These are phyloP conservation scores for Lasiodiplodia citricola DNA, from an alignment of 2,329 filamentous ascomycete genomes.

Conservation along the genomic window DNA sequence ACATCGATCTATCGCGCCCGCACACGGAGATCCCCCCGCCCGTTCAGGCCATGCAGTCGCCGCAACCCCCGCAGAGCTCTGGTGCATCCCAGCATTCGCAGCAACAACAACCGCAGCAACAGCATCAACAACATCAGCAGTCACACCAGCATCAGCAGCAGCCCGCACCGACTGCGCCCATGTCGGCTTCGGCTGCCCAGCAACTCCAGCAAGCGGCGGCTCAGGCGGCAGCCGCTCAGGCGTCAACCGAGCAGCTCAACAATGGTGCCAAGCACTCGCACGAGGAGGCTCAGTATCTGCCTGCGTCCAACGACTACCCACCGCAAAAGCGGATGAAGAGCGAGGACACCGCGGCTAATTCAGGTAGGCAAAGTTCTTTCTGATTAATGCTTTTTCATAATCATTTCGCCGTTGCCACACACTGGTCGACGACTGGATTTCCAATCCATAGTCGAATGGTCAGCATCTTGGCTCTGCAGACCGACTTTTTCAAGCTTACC, in stretches of 20 bases:
- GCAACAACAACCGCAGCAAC: neutral
- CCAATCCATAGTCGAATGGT: neutral
- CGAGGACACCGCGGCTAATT: constrained; percentile 14
- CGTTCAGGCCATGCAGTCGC: constrained; percentile 34
- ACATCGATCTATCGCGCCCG: constrained; percentile 71
- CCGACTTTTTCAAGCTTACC: neutral
- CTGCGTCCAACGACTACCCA: constrained; percentile 25
- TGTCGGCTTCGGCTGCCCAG: constrained; percentile 34
- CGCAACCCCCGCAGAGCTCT: constrained; percentile 24
- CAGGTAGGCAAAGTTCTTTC: constrained; percentile 12
- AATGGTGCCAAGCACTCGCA: constrained; percentile 27
- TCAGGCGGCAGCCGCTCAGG: constrained; percentile 40
- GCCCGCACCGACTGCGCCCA: constrained; percentile 36
- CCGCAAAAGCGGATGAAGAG: constrained; percentile 25
- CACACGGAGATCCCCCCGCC: constrained; percentile 34
- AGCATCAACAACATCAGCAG: neutral
- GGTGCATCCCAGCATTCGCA: constrained; percentile 17
- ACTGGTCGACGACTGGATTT: neutral
- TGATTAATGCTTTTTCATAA: neutral
- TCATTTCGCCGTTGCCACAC: neutral
- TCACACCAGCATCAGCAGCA: constrained; percentile 4
- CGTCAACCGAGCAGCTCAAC: constrained; percentile 23
- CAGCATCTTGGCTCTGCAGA: neutral
- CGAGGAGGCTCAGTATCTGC: constrained; percentile 26
- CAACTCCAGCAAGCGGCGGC: constrained; percentile 23